These are phyloP conservation scores for Xylaria castorea DNA, from an alignment of 495 filamentous ascomycete species.

Conservation along the genomic window DNA sequence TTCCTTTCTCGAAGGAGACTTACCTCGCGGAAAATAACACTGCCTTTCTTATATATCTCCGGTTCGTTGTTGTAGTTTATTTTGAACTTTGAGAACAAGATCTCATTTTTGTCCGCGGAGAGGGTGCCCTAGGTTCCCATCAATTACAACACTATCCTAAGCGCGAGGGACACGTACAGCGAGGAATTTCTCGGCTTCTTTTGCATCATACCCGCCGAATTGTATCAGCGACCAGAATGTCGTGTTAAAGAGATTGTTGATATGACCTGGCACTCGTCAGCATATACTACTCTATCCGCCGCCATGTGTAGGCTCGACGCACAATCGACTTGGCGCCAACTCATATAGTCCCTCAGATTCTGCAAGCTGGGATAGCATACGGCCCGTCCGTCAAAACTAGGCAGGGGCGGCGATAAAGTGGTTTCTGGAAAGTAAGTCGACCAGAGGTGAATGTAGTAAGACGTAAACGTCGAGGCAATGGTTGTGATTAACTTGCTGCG, in stretches of 20 bases:
- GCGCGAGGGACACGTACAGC: constrained; percentile 56
- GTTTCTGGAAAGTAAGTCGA: constrained; percentile 70
- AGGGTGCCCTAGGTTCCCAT: constrained; percentile 69
- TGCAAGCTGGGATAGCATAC: constrained; percentile 81
- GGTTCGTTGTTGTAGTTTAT: constrained; percentile 98
- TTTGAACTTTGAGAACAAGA: constrained; percentile 84
- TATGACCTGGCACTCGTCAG: constrained; percentile 68
- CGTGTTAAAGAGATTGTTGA: constrained; percentile 98
- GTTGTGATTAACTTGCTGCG: constrained; percentile 88
- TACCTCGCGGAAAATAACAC: constrained; percentile 84
- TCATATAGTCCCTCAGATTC: constrained; percentile 92
- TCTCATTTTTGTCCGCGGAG: constrained; percentile 91
- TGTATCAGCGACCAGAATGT: constrained; percentile 91
- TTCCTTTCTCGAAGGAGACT: constrained; percentile 34
- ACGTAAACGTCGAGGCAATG: constrained; percentile 90
- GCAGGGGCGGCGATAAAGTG: constrained; percentile 74
- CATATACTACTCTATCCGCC: neutral
- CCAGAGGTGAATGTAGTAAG: constrained; percentile 87
- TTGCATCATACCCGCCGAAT: constrained; percentile 73
- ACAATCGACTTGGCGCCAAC: constrained; percentile 98
- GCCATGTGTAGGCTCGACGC: constrained; percentile 39
- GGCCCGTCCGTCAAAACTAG: constrained; percentile 90
- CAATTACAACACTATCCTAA: constrained; percentile 1
- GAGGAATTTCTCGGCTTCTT: constrained; percentile 79
- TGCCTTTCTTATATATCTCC: constrained; percentile 92